Base-by-base conservation (phyloP, 176 grass and related monocot genomes). In the Musa acuminata region DNA sequence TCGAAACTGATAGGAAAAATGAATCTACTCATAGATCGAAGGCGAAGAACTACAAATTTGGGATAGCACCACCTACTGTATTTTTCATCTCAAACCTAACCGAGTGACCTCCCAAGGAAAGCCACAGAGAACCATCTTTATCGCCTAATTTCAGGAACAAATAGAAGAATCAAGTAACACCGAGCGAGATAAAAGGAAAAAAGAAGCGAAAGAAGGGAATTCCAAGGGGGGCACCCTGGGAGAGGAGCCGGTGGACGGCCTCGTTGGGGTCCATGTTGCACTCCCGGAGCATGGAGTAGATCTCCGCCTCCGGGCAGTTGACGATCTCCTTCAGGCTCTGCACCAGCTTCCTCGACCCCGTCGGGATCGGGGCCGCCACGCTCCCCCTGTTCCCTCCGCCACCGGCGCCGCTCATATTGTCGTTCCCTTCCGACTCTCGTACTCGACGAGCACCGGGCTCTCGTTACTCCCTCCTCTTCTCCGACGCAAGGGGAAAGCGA, bases 291-390 rank as follows among this genome's bases (percentile, higher is more conserved):
- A 84, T 86, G 20, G 88, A 80, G 78, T 99, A 99, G 96, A 99
- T 99, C 96, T 95, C 96, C 80, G 84, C 53, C 1, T 95, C 96
- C 7, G 91, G 83, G 71, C 88, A 84, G 91, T 86, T 99, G 59
- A 99, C 96, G 87, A 99, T 99, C 91, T 99, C 96, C 88, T 91
- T 99, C 62, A 99, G 82, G 78, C 88, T 87, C 86, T 99, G 96
- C 64, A 99, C 96, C 50, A 99, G 73, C 84, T 82, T 89, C 88
- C 76, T 85, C 25, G 86, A 78, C 22, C 66, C 69, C 81, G 72
- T 21, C 52, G 96, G 91, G 75, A 99, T 88, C 75, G 84, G 82
- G 49, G 81, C 79, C 51, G 82, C 65, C 79, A 81, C 83, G 24
- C 43, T 68, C 10, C 55, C 80, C 72, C 81, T 77, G 62, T 51